A percentile compares a stretch with the other conserved stretches of the same genome.
These are phyloP conservation scores for Neopestalotiopsis clavispora DNA, from an alignment of 2,329 filamentous ascomycete genomes.

Conservation along the genomic window DNA sequence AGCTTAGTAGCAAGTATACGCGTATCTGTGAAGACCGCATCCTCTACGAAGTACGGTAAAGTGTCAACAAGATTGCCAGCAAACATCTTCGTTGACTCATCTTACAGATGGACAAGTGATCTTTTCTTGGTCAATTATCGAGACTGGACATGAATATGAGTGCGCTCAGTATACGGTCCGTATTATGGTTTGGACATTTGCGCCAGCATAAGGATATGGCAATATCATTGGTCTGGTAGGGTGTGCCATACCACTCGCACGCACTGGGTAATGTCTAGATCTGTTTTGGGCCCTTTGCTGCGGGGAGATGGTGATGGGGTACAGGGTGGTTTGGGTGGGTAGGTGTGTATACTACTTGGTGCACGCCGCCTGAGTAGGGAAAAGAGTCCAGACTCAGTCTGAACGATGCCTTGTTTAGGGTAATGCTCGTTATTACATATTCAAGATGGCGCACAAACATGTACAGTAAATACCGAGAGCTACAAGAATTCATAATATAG, in stretches of 20 bases:
- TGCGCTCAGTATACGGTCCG: neutral
- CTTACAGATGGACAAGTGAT: no score
- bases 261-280: slow-evolving; percentile 1
- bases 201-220: neutral
- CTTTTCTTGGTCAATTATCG: no score
- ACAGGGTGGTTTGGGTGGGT: neutral
- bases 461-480: neutral
- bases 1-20: no score
- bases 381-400: no score
- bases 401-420: no score
- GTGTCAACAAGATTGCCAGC: no score
- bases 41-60: no score
- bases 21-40: no score
- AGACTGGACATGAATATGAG: no score
- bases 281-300: neutral
- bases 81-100: no score
- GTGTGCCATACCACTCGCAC: neutral
- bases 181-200: neutral
- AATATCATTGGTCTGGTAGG: neutral
- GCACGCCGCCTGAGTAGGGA: neutral
- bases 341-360: neutral
- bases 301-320: slow-evolving; percentile 1
- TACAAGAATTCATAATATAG: neutral
- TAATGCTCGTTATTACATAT: no score
- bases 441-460: neutral